Conservation (phyloP, 2,329 filamentous ascomycete species). For the Botryotinia narcissicola region DNA sequence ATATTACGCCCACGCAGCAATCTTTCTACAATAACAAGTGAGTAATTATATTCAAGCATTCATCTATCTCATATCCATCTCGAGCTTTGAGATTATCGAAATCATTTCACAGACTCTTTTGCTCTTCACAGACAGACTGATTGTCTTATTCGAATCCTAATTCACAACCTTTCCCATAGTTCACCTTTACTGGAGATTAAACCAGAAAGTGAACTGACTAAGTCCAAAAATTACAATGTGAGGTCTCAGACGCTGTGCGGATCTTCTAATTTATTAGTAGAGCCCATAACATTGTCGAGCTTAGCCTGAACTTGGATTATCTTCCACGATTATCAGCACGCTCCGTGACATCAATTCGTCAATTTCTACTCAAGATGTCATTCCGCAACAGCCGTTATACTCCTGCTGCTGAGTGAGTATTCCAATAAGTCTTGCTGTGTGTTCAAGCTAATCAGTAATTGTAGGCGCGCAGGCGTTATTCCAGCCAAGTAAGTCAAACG, state of each 20-base stretch:
- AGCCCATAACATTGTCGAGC: not conserved
- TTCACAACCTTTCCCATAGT: not conserved
- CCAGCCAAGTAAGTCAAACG: not conserved
- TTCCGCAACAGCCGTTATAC: not conserved
- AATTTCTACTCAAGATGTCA: not conserved
- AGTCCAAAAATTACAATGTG: not conserved
- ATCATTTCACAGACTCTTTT: not conserved
- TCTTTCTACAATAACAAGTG: not conserved
- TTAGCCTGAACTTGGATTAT: not conserved
- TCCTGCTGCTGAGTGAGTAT: not conserved
- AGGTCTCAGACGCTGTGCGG: not conserved
- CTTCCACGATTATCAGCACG: not conserved
- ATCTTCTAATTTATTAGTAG: not conserved
- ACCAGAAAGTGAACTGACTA: too few relatives aligned
- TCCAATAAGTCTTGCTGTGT: not conserved
- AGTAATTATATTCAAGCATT: too few relatives aligned
- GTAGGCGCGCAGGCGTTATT: not conserved
- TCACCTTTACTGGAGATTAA: not conserved
- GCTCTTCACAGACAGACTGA: not conserved
- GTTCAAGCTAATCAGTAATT: not conserved
- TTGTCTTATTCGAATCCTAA: not conserved
- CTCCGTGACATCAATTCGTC: not conserved
- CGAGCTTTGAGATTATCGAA: not conserved
- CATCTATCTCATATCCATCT: not conserved
- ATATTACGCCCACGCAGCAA: not conserved